Evolutionary conservation across 169 alveolate genomes (phyloP), one percentile per base, ranked within the genome.

Genomic region (Plasmodium billcollinsi): DNA sequence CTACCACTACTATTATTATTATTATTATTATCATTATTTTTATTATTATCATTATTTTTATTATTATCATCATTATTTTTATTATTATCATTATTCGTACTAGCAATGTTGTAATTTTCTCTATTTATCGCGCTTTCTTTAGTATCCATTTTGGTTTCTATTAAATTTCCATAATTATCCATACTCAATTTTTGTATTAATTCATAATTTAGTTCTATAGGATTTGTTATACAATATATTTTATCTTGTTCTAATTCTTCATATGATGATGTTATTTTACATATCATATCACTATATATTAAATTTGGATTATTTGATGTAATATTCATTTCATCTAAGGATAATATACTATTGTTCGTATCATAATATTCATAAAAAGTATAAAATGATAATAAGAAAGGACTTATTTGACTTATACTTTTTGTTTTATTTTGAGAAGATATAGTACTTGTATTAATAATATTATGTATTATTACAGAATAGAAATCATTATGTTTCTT

Each of bases 341-440:
- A 59, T 45, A 83, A 29, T 18, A 83, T 12, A 24, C 91, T 83
- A 14, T 83, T 83, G 14, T 59, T 56, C 5, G 93, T 75, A 73
- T 83, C 93, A 75, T 78, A 92, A 62, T 78, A 91, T 21, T 92
- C 78, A 74, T 94, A 94, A 45, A 76, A 92, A 0, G 88, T 65
- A 92, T 90, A 85, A 93, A 88, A 66, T 67, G 96, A 90, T 88
- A 94, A 67, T 93, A 92, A 71, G 56, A 94, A 66, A 7, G 74
- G 92, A 52, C 95, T 74, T 59, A 80, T 73, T 73, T 91, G 74
- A 62, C 93, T 52, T 83, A 90, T 65, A 63, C 89, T 58, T 56
- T 67, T 73, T 59, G 86, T 62, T 39, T 45, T 75, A 59, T 67
- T 91, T 49, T 73, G 88, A 67, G 73, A 93, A 26, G 69, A 73